Conservation (phyloP, 2,329 filamentous ascomycete species). For the Cercospora sesami region DNA sequence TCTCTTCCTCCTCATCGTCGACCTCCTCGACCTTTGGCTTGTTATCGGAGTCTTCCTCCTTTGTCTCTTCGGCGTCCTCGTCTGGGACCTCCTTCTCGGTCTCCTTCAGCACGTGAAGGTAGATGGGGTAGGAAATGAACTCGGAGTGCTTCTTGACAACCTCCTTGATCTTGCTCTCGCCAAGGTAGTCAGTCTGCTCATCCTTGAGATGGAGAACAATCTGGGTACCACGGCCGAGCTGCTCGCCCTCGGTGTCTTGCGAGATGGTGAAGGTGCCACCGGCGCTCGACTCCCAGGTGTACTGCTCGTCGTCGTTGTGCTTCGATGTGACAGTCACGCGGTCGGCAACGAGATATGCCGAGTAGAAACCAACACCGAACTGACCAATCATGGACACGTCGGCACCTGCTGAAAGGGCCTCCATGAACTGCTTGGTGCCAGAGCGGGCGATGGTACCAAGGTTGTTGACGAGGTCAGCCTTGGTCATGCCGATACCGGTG, state of each 20-base stretch:
- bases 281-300: constrained; percentile 97
- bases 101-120: constrained; percentile 99
- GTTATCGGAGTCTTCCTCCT: constrained; percentile 81
- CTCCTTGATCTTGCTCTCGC: constrained; percentile 99
- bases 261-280: constrained; percentile 95
- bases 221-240: constrained; percentile 91
- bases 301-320: constrained; percentile 99
- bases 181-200: constrained; percentile 96
- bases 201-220: constrained; percentile 99
- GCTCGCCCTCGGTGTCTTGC: constrained; percentile 86
- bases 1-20: constrained; percentile 71
- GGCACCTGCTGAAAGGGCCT: constrained; percentile 95
- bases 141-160: constrained; percentile 99
- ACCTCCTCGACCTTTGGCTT: constrained; percentile 95
- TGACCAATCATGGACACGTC: constrained; percentile 99
- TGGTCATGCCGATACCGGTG: constrained; percentile 99
- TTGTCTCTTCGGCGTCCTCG: constrained; percentile 77
- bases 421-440: constrained; percentile 99
- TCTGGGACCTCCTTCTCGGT: constrained; percentile 98
- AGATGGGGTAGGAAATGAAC: constrained; percentile 99
- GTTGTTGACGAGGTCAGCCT: constrained; percentile 99
- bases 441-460: constrained; percentile 98
- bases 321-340: constrained; percentile 93
- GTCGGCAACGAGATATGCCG: constrained; percentile 98
- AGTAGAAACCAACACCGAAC: constrained; percentile 99